A percentile compares a stretch with the other conserved stretches of the same genome.
Evolutionary conservation across 2,329 filamentous ascomycete genomes (phyloP).

Genomic region (Herpotrichia juniperi): DNA sequence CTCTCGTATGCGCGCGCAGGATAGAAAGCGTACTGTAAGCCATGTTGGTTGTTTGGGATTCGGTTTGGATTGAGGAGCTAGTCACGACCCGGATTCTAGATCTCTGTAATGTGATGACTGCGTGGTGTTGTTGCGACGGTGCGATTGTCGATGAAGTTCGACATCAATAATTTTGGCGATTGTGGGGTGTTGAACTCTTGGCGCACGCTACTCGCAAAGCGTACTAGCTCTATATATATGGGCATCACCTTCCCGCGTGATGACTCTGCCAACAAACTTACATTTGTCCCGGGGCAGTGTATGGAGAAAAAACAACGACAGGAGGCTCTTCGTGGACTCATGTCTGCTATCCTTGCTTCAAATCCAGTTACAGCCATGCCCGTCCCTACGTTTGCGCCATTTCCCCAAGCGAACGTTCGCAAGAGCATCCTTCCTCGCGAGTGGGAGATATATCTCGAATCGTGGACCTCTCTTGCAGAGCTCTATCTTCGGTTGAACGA

Average conservation of each 20-base stretch:
- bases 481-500: conserved; percentile 67
- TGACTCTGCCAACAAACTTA: conserved; percentile 22
- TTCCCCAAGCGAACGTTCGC: conserved; percentile 73
- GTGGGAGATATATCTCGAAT: conserved; percentile 78
- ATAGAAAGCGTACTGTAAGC: conserved; percentile 37
- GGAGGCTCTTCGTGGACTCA: background rate
- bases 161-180: conserved; percentile 13
- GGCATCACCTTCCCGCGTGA: conserved; percentile 15
- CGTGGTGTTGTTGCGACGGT: conserved; percentile 37
- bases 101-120: conserved; percentile 63
- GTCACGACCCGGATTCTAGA: conserved; percentile 55
- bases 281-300: background rate
- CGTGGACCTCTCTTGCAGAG: conserved; percentile 74
- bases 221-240: conserved; percentile 8
- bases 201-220: conserved; percentile 45
- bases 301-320: background rate
- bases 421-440: conserved; percentile 70
- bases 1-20: background rate
- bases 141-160: conserved; percentile 30
- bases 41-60: conserved; percentile 31
- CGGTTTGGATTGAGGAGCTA: conserved; percentile 23
- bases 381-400: conserved; percentile 77
- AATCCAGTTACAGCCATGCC: conserved; percentile 39
- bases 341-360: background rate
- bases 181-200: conserved; percentile 42